These are phyloP conservation scores for Mycena crocata DNA, from an alignment of 768 basidiomycete species.

Conservation along the genomic window DNA sequence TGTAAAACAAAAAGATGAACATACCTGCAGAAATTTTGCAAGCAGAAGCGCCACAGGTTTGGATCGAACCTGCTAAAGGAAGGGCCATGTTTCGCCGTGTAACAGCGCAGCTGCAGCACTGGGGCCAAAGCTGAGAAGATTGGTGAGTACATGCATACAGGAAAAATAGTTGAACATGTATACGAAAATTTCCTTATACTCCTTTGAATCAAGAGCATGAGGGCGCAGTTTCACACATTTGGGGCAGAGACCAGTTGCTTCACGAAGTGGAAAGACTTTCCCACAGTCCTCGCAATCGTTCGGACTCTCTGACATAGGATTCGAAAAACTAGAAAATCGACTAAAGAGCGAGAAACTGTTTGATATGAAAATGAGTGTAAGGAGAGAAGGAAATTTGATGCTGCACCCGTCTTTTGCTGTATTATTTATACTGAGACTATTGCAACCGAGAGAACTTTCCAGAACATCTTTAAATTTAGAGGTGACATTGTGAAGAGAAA, in stretches of 20 bases:
- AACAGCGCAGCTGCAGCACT: not conserved
- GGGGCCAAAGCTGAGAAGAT: not conserved
- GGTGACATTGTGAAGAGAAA: not conserved
- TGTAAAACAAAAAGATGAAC: not conserved
- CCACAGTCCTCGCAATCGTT: slow-evolving; percentile 7
- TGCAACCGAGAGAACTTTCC: not conserved
- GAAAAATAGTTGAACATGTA: not conserved
- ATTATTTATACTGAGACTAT: no score
- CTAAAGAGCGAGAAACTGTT: not conserved
- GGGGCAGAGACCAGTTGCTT: not conserved
- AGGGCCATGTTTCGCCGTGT: not conserved
- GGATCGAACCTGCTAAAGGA: not conserved
- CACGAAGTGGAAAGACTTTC: not conserved
- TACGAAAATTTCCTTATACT: slow-evolving; percentile 1
- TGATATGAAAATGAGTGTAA: no score
- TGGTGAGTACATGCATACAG: no score
- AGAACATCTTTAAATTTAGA: not conserved
- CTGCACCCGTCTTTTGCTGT: no score
- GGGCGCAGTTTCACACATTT: not conserved
- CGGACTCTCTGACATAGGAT: not conserved
- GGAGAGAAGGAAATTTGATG: no score
- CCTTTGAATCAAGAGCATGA: not conserved
- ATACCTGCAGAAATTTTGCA: not conserved
- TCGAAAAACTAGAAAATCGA: no score
- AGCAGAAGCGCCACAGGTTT: not conserved